Evolutionary conservation across 495 filamentous ascomycete genomes (phyloP), one percentile per base, ranked within the genome.

Genomic region (Penicillium tannophilum): DNA sequence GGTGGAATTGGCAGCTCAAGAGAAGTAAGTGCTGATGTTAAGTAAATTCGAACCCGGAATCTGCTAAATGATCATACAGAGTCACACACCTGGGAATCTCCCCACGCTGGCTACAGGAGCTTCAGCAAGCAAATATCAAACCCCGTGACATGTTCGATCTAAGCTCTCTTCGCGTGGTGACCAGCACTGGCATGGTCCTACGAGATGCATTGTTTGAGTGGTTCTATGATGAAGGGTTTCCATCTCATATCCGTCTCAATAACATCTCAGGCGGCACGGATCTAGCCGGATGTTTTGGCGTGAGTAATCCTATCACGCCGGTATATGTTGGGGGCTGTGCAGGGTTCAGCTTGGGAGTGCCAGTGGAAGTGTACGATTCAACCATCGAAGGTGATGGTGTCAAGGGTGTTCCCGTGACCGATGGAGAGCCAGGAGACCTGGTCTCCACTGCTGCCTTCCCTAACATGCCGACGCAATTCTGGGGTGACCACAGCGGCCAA

Each of bases 221-320:
- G 89, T 91, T 92, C 78, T 92, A 91, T 71, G 88, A 91, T 68
- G 69, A 71, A 10, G 90, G 79, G 11, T 93, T 93, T 66, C 88
- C 89, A 0, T 33, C 79, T 5, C 68, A 74, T 61, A 79, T 84
- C 6, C 87, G 88, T 7, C 79, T 92, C 2, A 78, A 67, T 42
- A 92, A 92, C 68, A 87, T 92, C 43, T 86, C 87, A 2, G 90
- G 90, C 11, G 89, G 89, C 52, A 93, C 90, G 12, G 90, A 93
- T 74, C 76, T 92, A 47, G 86, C 87, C 26, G 88, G 84, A 4
- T 88, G 86, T 60, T 90, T 93, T 58, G 87, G 81, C 43, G 63
- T 79, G 43, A 82, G 84, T 58, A 91, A 90, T 61, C 87, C 86
- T 0, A 73, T 92, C 20, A 76, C 74, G 7, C 89, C 89, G 1